Base-by-base conservation (phyloP, 148 eudicot species). In the Rhododendron kiyosumense region DNA sequence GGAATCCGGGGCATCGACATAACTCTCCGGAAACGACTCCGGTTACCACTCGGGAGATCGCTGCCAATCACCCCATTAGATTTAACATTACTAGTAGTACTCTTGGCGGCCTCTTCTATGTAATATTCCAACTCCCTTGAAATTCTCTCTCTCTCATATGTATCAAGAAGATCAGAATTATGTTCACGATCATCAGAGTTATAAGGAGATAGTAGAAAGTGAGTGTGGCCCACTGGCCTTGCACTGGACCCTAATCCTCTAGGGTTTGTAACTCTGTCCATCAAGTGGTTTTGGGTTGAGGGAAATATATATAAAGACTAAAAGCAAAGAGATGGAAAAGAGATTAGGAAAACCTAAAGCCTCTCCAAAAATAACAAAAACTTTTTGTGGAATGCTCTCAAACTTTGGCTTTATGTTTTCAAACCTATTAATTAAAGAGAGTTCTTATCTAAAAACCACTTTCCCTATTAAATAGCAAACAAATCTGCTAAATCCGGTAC, bases 81-180 rank as follows among this genome's bases (percentile, higher is more conserved):
- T 11, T 65, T 49, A 8, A 57, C 36, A n/a, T 81, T 79, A 36
- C 83, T 38, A n/a, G 82, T 65, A 67, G 14, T 26, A 67, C 34
- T 67, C 74, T 67, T 67, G 74, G 74, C 34, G 14, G 32, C 74
- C 74, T 26, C 65, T 78, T 84, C 81, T 41, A 88, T 69, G 75
- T 89, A 89, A 15, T 41, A 24, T 59, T 85, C 81, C 8, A 90
- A 85, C 1, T 90, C 85, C 85, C 30, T 88, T 4, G 93, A 86
- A 78, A 91, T 90, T 48, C 89, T 86, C 54, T 88, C 89, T 2
- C 87, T 91, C 83, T 91, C 93, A 71, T 90, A 90, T 4, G 71
- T 38, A 86, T 91, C 92, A 36, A 91, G 85, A 84, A 91, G 92
- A 43, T 46, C 30, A 75, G 93, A 90, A 32, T 18, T 86, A 12